These are phyloP conservation scores for Myriosclerotinia scirpicola DNA, from an alignment of 2,329 filamentous ascomycete species.

Conservation along the genomic window DNA sequence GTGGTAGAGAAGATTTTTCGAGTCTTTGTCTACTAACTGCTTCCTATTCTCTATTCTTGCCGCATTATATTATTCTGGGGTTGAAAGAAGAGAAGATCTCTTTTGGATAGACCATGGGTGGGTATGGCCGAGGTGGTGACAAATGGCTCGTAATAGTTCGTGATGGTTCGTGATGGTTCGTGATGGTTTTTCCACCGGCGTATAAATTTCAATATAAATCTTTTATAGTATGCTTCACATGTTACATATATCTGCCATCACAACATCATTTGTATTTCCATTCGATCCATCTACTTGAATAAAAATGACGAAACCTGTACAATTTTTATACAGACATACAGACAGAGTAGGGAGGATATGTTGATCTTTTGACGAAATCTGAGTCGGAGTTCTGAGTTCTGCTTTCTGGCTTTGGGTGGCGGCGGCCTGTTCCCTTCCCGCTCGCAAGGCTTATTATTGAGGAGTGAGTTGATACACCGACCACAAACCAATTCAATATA, in stretches of 20 bases:
- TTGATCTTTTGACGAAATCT: no score
- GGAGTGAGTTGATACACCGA: background rate
- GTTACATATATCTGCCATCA: no score
- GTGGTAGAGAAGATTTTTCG: slow-evolving; percentile 20
- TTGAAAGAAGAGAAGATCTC: slow-evolving; percentile 7
- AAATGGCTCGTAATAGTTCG: slow-evolving; percentile 13
- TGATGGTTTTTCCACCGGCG: background rate
- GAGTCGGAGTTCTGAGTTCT: no score
- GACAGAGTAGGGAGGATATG: no score
- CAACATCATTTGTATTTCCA: no score
- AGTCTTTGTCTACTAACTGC: background rate
- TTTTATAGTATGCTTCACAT: no score
- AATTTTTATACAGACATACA: no score
- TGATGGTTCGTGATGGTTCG: no score
- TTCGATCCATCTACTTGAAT: no score
- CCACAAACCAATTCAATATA: background rate
- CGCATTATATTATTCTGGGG: slow-evolving; percentile 15
- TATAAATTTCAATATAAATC: background rate
- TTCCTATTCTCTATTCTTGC: background rate
- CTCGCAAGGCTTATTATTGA: background rate
- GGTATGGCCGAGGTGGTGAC: slow-evolving; percentile 18
- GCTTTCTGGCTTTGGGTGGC: no score
- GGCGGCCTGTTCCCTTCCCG: no score
- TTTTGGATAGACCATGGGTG: background rate
- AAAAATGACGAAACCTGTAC: no score